Evolutionary conservation across 495 filamentous ascomycete genomes (phyloP).

Genomic region (Collariella sp.): DNA sequence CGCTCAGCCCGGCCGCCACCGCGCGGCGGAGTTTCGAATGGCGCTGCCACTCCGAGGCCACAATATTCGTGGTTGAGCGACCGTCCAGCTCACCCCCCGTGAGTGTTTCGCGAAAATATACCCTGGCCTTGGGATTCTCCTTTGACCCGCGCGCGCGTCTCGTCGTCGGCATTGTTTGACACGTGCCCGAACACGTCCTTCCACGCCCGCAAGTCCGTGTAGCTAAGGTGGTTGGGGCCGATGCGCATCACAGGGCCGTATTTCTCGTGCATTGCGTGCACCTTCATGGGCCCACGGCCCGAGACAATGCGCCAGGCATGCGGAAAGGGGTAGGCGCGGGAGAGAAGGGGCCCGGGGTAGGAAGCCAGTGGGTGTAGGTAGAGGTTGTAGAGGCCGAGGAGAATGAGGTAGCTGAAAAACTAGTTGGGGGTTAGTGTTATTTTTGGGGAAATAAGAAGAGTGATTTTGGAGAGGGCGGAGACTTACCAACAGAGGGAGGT

Average conservation of each 20-base stretch:
- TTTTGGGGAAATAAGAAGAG: neutral
- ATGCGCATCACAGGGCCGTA: slow-evolving; percentile 51
- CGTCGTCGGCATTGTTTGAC: too few species aligned
- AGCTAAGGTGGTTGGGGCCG: slow-evolving; percentile 46
- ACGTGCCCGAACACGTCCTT: slow-evolving; percentile 45
- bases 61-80: slow-evolving; percentile 21
- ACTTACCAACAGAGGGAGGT: neutral
- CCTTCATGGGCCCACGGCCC: slow-evolving; percentile 35
- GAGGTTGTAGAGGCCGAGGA: slow-evolving; percentile 35
- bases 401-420: neutral
- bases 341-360: slow-evolving; percentile 42
- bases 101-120: neutral
- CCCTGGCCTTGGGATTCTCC: neutral
- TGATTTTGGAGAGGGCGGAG: neutral
- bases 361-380: slow-evolving; percentile 43
- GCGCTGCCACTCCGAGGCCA: slow-evolving; percentile 27
- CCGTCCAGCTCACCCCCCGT: slow-evolving; percentile 14
- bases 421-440: neutral
- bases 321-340: slow-evolving; percentile 32
- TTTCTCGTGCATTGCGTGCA: slow-evolving; percentile 37
- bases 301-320: slow-evolving; percentile 20
- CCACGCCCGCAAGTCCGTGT: slow-evolving; percentile 42
- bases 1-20: slow-evolving; percentile 48
- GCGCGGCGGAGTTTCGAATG: slow-evolving; percentile 38
- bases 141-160: too few species aligned